Evolutionary conservation across 2,329 filamentous ascomycete species (phyloP), one percentile per base, ranked within the genome.

Genomic region (Fusarium sp.): DNA sequence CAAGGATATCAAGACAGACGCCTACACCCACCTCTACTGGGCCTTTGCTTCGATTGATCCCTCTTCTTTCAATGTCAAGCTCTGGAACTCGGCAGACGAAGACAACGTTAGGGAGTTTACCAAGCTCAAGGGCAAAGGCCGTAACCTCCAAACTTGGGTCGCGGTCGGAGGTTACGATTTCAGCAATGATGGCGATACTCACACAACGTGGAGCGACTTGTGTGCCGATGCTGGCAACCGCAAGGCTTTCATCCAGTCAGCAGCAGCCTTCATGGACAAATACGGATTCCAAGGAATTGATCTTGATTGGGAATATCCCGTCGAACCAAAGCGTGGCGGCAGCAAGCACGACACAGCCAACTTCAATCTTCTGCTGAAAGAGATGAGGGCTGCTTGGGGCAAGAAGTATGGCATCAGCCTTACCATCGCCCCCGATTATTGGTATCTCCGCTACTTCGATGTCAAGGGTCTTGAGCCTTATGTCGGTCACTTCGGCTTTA

Each of bases 251-350:
- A 81, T 83, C 61, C 45, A 51, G 2, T 80, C 77, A 0, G 43
- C 79, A 0, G 58, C 64, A 11, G 44, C 20, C 1, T 69, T 69
- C 6, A 62, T 74, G 62, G 21, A 44, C 4, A 51, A 46, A 3
- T 65, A 74, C 19, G 66, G 50, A 0, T 73, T 74, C 12, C 47
- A 67, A 19, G 81, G 82, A 1, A 73, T 80, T 1, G 82, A 85
- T 56, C 52, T 84, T 1, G 81, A 83, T 62, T 83, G 82, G 82
- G 81, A 84, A 56, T 83, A 79, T 64, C 82, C 82, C 0, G 78
- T 45, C 2, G 58, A 49, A 2, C 19, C 44, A 39, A 74, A 76
- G 3, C 74, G 81, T 2, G 79, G 78, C 6, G 81, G 82, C 0
- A 61, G 61, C 1, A 53, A 59, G 1, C 1, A n/a, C 5, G 82